A percentile compares a stretch with the other conserved stretches of the same genome.
These are phyloP conservation scores for Eustoma russellianum DNA, from an alignment of 257 asterid genomes.

Conservation along the genomic window DNA sequence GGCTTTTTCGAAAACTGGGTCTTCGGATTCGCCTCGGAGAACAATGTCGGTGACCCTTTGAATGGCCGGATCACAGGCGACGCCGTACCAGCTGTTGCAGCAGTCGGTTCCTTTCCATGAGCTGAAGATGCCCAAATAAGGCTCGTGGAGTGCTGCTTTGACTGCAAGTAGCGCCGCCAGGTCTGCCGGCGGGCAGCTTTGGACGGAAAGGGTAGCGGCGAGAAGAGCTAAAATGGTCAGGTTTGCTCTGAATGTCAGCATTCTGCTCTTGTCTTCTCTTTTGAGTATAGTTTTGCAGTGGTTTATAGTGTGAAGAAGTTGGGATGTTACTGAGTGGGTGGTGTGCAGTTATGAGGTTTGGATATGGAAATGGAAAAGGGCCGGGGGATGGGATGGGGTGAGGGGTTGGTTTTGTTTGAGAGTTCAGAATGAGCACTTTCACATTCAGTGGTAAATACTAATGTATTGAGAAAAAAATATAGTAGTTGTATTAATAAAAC, in stretches of 20 bases:
- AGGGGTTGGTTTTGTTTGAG: too few species aligned
- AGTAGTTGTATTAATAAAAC: too few species aligned
- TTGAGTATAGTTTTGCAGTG: too few species aligned
- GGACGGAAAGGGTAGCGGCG: slow-evolving; percentile 17
- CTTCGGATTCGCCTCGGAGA: slow-evolving; percentile 96
- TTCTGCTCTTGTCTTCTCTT: neutral
- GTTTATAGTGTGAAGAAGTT: neutral
- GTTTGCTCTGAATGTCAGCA: slow-evolving; percentile 10
- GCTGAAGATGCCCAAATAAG: slow-evolving; percentile 66
- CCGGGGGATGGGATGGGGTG: neutral
- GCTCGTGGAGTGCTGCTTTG: slow-evolving; percentile 62
- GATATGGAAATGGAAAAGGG: neutral
- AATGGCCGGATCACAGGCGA: slow-evolving; percentile 78
- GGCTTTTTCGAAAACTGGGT: slow-evolving; percentile 68
- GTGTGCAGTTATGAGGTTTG: neutral
- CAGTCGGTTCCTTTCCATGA: slow-evolving; percentile 79
- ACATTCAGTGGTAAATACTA: too few species aligned
- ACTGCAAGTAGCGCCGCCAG: slow-evolving; percentile 52
- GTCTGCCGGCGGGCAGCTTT: slow-evolving; percentile 64
- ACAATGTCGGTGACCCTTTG: slow-evolving; percentile 64
- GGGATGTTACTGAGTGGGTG: neutral
- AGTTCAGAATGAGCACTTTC: too few species aligned
- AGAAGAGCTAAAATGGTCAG: slow-evolving; percentile 19
- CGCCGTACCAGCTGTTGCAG: slow-evolving; percentile 80
- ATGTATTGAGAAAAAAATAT: too few species aligned